Base-by-base conservation (phyloP, 129 eudicot genomes). In the Saussurea involucrata region DNA sequence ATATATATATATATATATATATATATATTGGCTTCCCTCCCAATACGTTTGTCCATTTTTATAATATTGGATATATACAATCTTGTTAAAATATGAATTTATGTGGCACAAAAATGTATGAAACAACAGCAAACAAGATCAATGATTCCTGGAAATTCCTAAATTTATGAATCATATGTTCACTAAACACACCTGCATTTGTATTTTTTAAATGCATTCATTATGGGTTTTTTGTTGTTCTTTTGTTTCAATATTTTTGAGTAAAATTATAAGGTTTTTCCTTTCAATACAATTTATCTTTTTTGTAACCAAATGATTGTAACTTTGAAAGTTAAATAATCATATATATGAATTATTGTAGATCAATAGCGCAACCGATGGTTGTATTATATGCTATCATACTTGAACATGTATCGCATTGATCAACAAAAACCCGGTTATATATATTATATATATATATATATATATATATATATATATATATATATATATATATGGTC, bases 31-130 rank as follows among this genome's bases (percentile, higher is more conserved):
- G 61, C 22, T n/a, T n/a, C 61, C 0, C 61, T 53, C 3, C 58
- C 61, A 53, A 53, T 9, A 53, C 5, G 0, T 53, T 53, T 53
- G 22, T n/a, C 61, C 61, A 53, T 18, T 53, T 53, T 18, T 53
- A 5, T 17, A 49, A 49, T 49, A 49, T 49, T 49, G 9, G 13
- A 53, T 53, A 40, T 40, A 7, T 34, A 53, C n/a, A 53, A 53
- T 8, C 20, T n/a, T 53, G 29, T 69, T 6, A 18, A 29, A 55
- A 22, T 27, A 29, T 49, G 46, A 9, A n/a, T 49, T 46, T 71
- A 46, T 27, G 36, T 71, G 75, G 65, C 75, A 46, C 75, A 71
- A 71, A 71, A 71, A 46, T 71, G 75, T 46, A 71, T 71, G 75
- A 71, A 71, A 27, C 64, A 46, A 46, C 75, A 71, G 36, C 42